A percentile compares a stretch with the other conserved stretches of the same genome.
phyloP scores from a whole-genome alignment of 1,284 basidiomycete genomes.

The Spongiforma sp. region DNA sequence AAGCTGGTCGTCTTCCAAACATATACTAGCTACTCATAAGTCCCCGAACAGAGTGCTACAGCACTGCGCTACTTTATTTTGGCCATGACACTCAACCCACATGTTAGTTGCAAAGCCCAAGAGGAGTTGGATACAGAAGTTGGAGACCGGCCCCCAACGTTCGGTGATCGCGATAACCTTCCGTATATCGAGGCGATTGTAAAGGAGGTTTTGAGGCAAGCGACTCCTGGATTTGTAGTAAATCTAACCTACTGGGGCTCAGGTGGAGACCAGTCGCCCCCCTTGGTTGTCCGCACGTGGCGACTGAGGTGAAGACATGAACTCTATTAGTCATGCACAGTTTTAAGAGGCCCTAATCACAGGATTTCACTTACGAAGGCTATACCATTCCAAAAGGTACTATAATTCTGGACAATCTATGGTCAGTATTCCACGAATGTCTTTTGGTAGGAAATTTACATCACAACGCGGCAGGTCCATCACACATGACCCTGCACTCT shows the following conservation, averaged over 20 bases:
- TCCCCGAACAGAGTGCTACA: conserved; percentile 7
- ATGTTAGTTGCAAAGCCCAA: not conserved
- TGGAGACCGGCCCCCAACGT: no score
- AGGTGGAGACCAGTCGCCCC: conserved; percentile 17
- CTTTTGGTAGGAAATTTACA: no score
- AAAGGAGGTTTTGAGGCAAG: no score
- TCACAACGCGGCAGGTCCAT: no score
- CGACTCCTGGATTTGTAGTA: no score
- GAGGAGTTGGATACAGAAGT: no score
- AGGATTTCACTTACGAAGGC: conserved; percentile 27
- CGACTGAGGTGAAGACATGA: conserved; percentile 5
- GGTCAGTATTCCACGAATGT: no score
- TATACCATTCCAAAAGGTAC: conserved; percentile 41
- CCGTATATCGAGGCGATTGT: no score
- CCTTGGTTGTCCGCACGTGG: conserved; percentile 12
- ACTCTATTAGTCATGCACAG: no score
- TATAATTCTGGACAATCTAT: conserved; percentile 35
- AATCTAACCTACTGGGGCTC: not conserved
- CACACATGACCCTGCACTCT: no score
- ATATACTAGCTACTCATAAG: no score
- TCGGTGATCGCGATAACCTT: no score
- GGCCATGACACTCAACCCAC: conserved; percentile 12
- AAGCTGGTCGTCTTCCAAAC: not conserved
- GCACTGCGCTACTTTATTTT: conserved; percentile 11
- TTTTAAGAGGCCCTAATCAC: not conserved